Base-by-base conservation (phyloP, 139 green algal species). In the Pseudopediastrum boryanum region DNA sequence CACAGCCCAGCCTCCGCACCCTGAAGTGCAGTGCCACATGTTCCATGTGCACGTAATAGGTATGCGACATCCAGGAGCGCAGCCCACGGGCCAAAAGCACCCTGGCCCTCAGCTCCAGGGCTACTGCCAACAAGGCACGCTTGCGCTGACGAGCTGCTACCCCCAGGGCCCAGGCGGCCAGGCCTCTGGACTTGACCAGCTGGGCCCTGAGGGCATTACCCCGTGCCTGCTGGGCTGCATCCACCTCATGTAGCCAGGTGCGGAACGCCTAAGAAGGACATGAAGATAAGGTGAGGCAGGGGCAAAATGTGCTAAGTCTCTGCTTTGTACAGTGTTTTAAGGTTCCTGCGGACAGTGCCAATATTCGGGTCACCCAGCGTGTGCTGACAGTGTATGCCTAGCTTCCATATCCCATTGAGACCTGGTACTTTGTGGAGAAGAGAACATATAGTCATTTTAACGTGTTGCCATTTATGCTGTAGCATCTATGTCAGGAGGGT, bases 11-110 rank as follows among this genome's bases (percentile, higher is more conserved):
- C 44, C 74, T 44, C 33, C 74, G 39, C 2, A 81, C 39, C 25
- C 74, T 50, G 59, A 71, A 81, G 62, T 81, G 74, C 61, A 81
- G 74, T n/a, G 62, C 74, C 59, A 74, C 74, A 71, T 81, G 62
- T 27, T 25, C 62, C 25, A 65, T 66, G 62, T 74, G 74, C 42
- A 46, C 48, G 74, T 81, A 81, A 63, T 73, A 73, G 4, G 74
- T 41, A 38, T 38, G 63, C 44, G 33, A 21, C 36, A 64, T 44
- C 61, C 61, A 74, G 42, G 43, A 48, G 29, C 25, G 29, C 72
- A 59, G 41, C 25, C 36, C 39, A 41, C 65, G 61, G 39, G 61
- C 61, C 6, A 12, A 6, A 41, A 48, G 61, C 35, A 35, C 61
- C 35, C 23, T 35, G 31, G 19, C 29, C n/a, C 38, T 19, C 46